Evolutionary conservation across 192 early-diverging fungal genomes (phyloP), one percentile per base, ranked within the genome.

Genomic region (Cetraspora pellucida): DNA sequence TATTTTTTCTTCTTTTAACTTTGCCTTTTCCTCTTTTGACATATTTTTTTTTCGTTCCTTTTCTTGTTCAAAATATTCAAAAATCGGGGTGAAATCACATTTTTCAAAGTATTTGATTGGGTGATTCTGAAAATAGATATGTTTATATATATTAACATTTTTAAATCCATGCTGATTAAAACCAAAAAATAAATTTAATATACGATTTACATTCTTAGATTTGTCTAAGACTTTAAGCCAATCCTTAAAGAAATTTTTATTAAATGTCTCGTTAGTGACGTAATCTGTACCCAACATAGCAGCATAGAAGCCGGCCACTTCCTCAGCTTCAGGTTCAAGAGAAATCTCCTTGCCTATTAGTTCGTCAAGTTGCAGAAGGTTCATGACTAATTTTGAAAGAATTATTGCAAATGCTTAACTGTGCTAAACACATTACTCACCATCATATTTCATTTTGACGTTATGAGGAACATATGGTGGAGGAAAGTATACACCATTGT

Each of bases 221-320:
- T 89, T 79, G 28, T 83, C 82, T 23, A 96, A 81, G 16, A 97
- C 64, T 31, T 82, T 86, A 70, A 85, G 82, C 82, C 93, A 99
- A 80, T 99, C 97, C 19, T 74, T 79, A 80, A 99, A 99, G 77
- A 99, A 99, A 88, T 99, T 99, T 69, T 88, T 85, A 74, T 89
- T 88, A 79, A 99, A 99, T 19, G 85, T 89, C 28, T 87, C 86
- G 79, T 98, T 98, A 73, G 90, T 85, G 5, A 84, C 95, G 37
- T 92, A 89, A 47, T 97, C 95, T 0, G 95, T 95, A 23, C 89
- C 93, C 9, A 99, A 73, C 27, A 97, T 66, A 16, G 88, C 92
- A 27, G 95, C 97, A 87, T 91, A 99, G 81, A 98, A 99, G 14
- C 88, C 93, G 1, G 97, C 97, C 0, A 99, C 94, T 76, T 99